Evolutionary conservation across 2,329 filamentous ascomycete genomes (phyloP).

Genomic region (Colletotrichum sp.): DNA sequence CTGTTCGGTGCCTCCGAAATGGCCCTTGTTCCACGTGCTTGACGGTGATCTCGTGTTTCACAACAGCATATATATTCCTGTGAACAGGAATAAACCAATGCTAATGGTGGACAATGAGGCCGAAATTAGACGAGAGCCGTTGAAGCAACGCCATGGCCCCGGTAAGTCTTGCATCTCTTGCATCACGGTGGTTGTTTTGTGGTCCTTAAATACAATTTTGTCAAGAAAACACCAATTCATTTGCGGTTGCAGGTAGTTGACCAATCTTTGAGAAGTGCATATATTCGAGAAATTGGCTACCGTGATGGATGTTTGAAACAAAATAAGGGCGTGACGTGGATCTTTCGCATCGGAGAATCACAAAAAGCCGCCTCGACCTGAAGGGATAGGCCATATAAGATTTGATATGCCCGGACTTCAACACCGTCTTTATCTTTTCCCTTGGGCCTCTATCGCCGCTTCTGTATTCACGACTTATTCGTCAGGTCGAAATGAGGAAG

Average conservation of each 20-base stretch:
- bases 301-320: accelerated
- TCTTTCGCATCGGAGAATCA: not conserved
- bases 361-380: not conserved
- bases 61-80: accelerated
- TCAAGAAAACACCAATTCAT: not conserved
- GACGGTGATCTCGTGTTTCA: accelerated
- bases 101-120: not conserved
- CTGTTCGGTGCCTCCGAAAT: accelerated
- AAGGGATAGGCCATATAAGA: not conserved
- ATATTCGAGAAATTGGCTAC: too few species aligned
- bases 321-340: not conserved
- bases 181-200: too few species aligned
- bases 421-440: accelerated
- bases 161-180: too few species aligned
- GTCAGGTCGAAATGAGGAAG: not conserved
- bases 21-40: accelerated
- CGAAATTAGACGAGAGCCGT: too few species aligned
- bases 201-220: too few species aligned
- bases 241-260: not conserved
- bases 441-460: not conserved
- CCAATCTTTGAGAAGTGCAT: not conserved
- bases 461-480: not conserved
- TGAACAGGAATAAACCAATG: not conserved
- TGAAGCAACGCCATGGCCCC: too few species aligned
- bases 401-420: not conserved